Percentiles rank a stretch among this genome's conserved stretches.
phyloP scores from a whole-genome alignment of 75 land plant genomes.

The Pinus taeda region DNA sequence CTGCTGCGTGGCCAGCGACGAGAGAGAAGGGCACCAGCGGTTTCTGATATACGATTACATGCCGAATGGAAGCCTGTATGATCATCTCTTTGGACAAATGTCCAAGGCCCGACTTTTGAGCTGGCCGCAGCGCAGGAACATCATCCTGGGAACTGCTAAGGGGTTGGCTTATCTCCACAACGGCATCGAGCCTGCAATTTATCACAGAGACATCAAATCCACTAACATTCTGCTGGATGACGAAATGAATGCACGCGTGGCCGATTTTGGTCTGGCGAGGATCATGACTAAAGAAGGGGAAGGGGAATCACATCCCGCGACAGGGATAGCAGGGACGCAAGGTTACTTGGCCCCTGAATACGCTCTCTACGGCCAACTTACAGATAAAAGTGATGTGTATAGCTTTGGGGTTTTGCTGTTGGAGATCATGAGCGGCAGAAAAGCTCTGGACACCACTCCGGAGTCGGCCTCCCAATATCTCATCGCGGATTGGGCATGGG shows the following conservation, averaged over 20 bases:
- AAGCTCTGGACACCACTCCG: constrained; percentile 12
- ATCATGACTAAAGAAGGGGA: constrained; percentile 17
- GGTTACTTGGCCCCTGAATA: constrained; percentile 36
- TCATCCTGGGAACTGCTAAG: constrained; percentile 39
- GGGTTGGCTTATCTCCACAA: constrained; percentile 49
- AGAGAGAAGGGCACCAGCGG: constrained; percentile 14
- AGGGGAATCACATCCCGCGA: constrained; percentile 22
- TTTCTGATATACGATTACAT: constrained; percentile 33
- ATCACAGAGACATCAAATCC: constrained; percentile 50
- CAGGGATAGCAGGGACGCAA: constrained; percentile 32
- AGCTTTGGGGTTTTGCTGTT: constrained; percentile 35
- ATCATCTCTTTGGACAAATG: neutral
- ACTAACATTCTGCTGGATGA: constrained; percentile 51
- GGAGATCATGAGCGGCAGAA: constrained; percentile 40
- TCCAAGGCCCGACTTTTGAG: neutral
- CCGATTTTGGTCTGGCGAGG: constrained; percentile 48
- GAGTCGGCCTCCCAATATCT: neutral
- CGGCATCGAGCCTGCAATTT: constrained; percentile 35
- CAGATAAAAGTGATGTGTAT: constrained; percentile 34
- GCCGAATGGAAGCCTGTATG: constrained; percentile 22
- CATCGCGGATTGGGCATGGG: constrained; percentile 44
- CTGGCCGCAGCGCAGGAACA: constrained; percentile 39
- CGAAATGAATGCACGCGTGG: constrained; percentile 37
- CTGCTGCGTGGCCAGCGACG: constrained; percentile 15
- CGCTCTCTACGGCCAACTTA: constrained; percentile 39